These are phyloP conservation scores for Kitagawia praeruptora DNA, from an alignment of 129 eudicot genomes.

Conservation along the genomic window DNA sequence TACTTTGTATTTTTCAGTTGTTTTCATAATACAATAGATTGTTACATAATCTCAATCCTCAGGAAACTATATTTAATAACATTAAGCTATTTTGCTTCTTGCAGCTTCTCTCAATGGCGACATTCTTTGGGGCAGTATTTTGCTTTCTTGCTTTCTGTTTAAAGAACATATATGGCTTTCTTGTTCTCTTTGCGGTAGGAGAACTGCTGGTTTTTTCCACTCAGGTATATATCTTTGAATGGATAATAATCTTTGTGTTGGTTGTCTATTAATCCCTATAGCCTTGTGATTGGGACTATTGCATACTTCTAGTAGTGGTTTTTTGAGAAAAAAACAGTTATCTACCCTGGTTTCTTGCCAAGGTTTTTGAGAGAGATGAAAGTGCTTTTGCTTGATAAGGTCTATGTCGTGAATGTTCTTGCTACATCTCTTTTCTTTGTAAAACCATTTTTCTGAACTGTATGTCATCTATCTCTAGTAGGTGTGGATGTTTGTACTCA, in stretches of 20 bases:
- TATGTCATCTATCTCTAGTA: not conserved
- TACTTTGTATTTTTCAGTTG: not conserved
- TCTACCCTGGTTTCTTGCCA: constrained; percentile 1
- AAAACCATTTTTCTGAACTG: not conserved
- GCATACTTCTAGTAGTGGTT: not conserved
- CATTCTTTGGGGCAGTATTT: constrained; percentile 68
- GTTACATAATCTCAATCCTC: not conserved
- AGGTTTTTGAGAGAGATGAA: constrained; percentile 58
- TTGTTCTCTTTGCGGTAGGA: constrained; percentile 65
- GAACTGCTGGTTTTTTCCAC: constrained; percentile 85
- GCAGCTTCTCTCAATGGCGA: constrained; percentile 75
- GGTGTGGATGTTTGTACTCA: not conserved
- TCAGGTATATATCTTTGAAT: constrained; percentile 40
- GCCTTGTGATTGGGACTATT: not conserved
- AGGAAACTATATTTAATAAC: no score
- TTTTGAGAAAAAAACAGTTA: no score
- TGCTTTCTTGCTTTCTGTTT: constrained; percentile 86
- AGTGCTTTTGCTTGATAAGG: constrained; percentile 57
- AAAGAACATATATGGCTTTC: constrained; percentile 44
- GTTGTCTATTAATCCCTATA: not conserved
- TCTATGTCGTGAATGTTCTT: constrained; percentile 67
- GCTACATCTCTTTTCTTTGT: constrained; percentile 32
- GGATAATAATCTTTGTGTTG: not conserved
- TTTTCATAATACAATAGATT: not conserved
- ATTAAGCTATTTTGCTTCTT: not conserved